Percentiles rank a stretch among this genome's conserved stretches.
phyloP scores from a whole-genome alignment of 2,329 filamentous ascomycete species.

The Bipolaris cookei region DNA sequence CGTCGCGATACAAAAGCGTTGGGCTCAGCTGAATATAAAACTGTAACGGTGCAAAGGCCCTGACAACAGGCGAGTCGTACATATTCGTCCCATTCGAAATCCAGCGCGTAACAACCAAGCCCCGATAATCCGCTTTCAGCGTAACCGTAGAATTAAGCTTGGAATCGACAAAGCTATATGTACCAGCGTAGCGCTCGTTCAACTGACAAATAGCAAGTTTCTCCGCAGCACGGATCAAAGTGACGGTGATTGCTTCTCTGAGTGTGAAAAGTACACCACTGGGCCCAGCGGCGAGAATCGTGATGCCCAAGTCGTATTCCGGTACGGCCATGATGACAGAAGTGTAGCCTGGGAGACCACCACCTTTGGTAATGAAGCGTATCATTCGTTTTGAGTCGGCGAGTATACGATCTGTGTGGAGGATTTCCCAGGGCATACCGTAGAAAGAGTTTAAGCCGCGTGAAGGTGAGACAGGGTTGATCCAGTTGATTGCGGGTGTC shows the following conservation, averaged over 20 bases:
- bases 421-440: constrained; percentile 58
- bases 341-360: constrained; percentile 48
- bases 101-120: constrained; percentile 35
- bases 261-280: not conserved
- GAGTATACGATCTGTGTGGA: constrained; percentile 51
- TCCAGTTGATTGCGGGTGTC: constrained; percentile 53
- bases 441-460: constrained; percentile 50
- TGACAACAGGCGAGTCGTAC: not conserved
- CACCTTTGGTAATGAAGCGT: constrained; percentile 55
- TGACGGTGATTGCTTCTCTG: not conserved
- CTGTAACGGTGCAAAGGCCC: not conserved
- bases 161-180: constrained; percentile 26
- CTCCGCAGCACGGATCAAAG: not conserved
- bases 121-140: constrained; percentile 32
- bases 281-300: not conserved
- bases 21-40: constrained; percentile 37
- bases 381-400: constrained; percentile 46
- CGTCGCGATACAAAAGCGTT: constrained; percentile 37
- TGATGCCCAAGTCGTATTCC: not conserved
- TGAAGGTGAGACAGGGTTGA: constrained; percentile 46
- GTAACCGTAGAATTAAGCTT: constrained; percentile 38
- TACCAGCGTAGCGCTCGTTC: constrained; percentile 34
- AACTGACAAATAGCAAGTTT: not conserved
- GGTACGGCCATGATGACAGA: not conserved
- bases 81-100: constrained; percentile 43